Conservation (phyloP, 2,329 filamentous ascomycete genomes). For the Diaporthe vexans region DNA sequence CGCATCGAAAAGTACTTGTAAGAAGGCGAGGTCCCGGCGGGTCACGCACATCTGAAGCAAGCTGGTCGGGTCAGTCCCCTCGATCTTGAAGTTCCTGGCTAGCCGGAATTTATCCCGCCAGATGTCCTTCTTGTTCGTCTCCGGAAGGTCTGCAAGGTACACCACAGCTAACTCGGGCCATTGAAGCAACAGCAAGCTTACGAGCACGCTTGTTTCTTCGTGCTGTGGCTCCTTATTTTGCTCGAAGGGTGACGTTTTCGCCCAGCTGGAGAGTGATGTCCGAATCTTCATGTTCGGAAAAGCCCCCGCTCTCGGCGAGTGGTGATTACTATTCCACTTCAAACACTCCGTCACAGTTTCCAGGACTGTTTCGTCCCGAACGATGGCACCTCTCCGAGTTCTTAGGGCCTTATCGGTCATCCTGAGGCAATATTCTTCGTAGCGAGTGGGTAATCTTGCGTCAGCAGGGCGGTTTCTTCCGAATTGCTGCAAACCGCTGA, state of each 20-base stretch:
- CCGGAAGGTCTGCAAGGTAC: neutral
- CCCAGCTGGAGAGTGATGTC: neutral
- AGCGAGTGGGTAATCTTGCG: neutral
- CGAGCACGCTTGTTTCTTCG: conserved; percentile 2
- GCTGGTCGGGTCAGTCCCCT: neutral
- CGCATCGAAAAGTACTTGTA: neutral
- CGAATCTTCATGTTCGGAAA: neutral
- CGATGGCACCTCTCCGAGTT: neutral
- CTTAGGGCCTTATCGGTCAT: conserved; percentile 28
- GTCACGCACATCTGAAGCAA: conserved; percentile 12
- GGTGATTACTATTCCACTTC: neutral
- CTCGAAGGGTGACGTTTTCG: conserved; percentile 6
- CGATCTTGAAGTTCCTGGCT: too few relatives aligned
- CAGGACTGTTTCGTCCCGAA: neutral
- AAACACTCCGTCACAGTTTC: conserved; percentile 11
- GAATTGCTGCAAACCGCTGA: conserved; percentile 23
- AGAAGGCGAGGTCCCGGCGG: neutral
- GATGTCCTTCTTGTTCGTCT: neutral
- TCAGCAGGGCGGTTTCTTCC: too few relatives aligned
- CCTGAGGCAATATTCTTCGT: conserved; percentile 31
- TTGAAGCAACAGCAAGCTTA: conserved; percentile 18
- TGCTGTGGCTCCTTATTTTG: neutral
- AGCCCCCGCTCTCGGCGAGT: neutral
- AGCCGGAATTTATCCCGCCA: conserved; percentile 29
- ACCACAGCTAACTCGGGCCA: conserved; percentile 9